These are phyloP conservation scores for Flaveria linearis DNA, from an alignment of 129 eudicot species.

Conservation along the genomic window DNA sequence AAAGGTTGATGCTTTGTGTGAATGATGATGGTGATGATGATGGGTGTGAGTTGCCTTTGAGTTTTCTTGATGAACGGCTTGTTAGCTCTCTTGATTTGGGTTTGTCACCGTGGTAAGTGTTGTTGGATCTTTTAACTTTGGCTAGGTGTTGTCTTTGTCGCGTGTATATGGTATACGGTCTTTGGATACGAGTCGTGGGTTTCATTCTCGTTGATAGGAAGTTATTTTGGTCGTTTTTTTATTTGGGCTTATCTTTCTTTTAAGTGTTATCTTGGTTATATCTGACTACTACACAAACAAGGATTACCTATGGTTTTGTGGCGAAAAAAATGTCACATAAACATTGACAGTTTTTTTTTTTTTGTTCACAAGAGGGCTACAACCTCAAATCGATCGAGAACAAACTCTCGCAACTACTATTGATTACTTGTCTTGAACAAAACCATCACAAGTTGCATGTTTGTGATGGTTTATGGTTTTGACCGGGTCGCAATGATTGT, in stretches of 20 bases:
- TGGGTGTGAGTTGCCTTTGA: slow-evolving; percentile 40
- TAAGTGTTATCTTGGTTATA: background rate
- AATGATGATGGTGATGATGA: slow-evolving; percentile 52
- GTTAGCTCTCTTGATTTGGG: slow-evolving; percentile 69
- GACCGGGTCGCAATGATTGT: background rate
- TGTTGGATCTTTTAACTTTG: slow-evolving; percentile 6
- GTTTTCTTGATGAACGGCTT: slow-evolving; percentile 52
- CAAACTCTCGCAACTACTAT: no score
- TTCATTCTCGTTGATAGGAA: background rate
- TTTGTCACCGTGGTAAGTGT: slow-evolving; percentile 41
- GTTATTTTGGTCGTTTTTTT: background rate
- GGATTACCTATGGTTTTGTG: background rate
- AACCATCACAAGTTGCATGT: no score
- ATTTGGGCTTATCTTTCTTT: background rate
- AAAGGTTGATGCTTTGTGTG: slow-evolving; percentile 42
- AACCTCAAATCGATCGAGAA: no score
- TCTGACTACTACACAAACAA: background rate
- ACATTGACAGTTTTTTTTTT: no score
- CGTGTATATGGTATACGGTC: background rate
- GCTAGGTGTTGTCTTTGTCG: background rate
- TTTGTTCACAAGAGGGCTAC: no score
- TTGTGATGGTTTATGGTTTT: no score
- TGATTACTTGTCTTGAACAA: no score
- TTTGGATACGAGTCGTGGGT: background rate
- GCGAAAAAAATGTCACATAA: background rate